Percentiles rank a stretch among this genome's conserved stretches.
phyloP scores from a whole-genome alignment of 2,329 filamentous ascomycete genomes.

The Sphaerostilbella broomeana region DNA sequence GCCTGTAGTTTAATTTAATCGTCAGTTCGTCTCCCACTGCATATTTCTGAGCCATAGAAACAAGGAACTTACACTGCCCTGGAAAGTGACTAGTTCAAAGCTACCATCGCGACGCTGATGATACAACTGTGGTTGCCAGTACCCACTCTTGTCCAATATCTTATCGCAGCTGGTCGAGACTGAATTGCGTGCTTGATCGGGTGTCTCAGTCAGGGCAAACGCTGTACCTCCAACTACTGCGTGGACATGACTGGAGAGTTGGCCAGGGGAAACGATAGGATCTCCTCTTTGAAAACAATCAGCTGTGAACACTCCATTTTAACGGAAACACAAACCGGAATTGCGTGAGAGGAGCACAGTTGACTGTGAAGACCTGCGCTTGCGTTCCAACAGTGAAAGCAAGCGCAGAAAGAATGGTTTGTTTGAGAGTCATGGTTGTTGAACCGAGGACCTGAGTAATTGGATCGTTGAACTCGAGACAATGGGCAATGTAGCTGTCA shows the following conservation, averaged over 20 bases:
- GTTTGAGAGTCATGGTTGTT: constrained; percentile 9
- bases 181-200: constrained; percentile 43
- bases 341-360: constrained; percentile 21
- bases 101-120: constrained; percentile 48
- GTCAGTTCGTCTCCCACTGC: too few relatives aligned
- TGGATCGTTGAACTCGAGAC: constrained; percentile 1
- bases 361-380: constrained; percentile 23
- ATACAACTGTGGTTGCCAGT: constrained; percentile 58
- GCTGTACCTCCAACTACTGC: constrained; percentile 56
- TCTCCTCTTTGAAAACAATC: constrained; percentile 36
- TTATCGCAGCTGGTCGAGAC: constrained; percentile 61
- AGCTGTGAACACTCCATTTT: constrained; percentile 19
- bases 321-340: too few relatives aligned
- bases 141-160: constrained; percentile 56
- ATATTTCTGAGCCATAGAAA: too few relatives aligned
- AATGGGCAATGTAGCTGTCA: too few relatives aligned
- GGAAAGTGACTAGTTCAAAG: constrained; percentile 37
- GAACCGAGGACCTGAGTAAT: not conserved
- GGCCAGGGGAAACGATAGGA: constrained; percentile 51
- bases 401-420: constrained; percentile 3
- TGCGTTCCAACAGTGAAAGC: constrained; percentile 5
- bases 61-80: constrained; percentile 20
- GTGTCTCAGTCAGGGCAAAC: constrained; percentile 50
- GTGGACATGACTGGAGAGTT: constrained; percentile 50
- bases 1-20: constrained; percentile 15